Evolutionary conservation across 495 filamentous ascomycete genomes (phyloP).

Genomic region (Aspergillus homomorphus): DNA sequence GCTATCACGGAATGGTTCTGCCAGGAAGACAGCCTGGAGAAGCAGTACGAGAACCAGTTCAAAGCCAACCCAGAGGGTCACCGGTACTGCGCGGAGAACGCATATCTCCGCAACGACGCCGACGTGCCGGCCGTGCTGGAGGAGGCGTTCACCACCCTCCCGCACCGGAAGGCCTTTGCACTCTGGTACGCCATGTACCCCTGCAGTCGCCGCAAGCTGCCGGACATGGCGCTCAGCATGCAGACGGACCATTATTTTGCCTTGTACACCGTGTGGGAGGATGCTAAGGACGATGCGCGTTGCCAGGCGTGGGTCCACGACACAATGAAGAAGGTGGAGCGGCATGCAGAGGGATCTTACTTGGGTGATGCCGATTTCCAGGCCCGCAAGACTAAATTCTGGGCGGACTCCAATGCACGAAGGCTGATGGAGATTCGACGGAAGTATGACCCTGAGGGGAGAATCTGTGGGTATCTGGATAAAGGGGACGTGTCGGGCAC

Average conservation of each 20-base stretch:
- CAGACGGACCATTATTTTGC: constrained; percentile 55
- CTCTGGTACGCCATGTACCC: constrained; percentile 52
- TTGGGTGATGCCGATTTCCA: constrained; percentile 53
- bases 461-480: constrained; percentile 44
- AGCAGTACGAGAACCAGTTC: constrained; percentile 40
- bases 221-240: constrained; percentile 51
- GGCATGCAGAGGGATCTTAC: constrained; percentile 43
- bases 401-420: constrained; percentile 30
- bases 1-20: constrained; percentile 30
- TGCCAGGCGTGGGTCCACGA: constrained; percentile 41
- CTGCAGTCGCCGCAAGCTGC: constrained; percentile 31
- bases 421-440: constrained; percentile 34
- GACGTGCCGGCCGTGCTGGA: constrained; percentile 42
- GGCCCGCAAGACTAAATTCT: constrained; percentile 38
- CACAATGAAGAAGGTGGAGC: constrained; percentile 37
- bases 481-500: constrained; percentile 27
- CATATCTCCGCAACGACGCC: constrained; percentile 41
- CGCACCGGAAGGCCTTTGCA: constrained; percentile 34
- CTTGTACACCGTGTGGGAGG: constrained; percentile 50
- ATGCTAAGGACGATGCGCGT: constrained; percentile 36
- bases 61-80: constrained; percentile 38
- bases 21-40: constrained; percentile 35
- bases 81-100: constrained; percentile 51
- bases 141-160: constrained; percentile 43
- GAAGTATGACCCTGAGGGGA: constrained; percentile 44